These are phyloP conservation scores for Monascus purpureus DNA, from an alignment of 495 filamentous ascomycete species.

Conservation along the genomic window DNA sequence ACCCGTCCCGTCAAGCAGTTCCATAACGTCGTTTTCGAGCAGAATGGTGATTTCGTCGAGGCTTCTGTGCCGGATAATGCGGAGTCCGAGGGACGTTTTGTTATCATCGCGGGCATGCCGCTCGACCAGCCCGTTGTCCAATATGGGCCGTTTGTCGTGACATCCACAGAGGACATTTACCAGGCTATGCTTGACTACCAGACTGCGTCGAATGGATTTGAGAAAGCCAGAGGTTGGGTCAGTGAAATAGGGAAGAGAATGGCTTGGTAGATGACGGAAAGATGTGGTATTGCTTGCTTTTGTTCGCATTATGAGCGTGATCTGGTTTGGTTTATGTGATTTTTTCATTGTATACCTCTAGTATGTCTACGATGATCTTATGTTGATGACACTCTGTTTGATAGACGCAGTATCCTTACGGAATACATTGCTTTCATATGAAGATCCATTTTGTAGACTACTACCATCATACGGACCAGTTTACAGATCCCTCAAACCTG, in stretches of 20 bases:
- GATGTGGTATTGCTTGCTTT: constrained; percentile 1
- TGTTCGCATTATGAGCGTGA: constrained; percentile 3
- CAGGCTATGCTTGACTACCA: constrained; percentile 86
- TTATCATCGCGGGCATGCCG: constrained; percentile 74
- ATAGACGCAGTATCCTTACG: too few species aligned
- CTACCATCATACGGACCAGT: too few species aligned
- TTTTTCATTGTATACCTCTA: too few species aligned
- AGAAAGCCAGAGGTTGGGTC: constrained; percentile 67
- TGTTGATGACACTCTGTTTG: too few species aligned
- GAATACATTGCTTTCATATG: too few species aligned
- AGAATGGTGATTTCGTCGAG: constrained; percentile 57
- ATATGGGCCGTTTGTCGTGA: constrained; percentile 92
- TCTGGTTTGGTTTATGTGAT: background rate
- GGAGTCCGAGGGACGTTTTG: constrained; percentile 50
- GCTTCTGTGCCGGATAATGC: constrained; percentile 56
- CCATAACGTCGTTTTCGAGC: constrained; percentile 84
- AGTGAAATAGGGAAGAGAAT: constrained; percentile 92
- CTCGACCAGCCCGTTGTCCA: constrained; percentile 88
- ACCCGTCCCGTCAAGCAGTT: constrained; percentile 50
- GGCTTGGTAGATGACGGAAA: constrained; percentile 24
- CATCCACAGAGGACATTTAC: constrained; percentile 68
- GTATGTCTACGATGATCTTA: too few species aligned
- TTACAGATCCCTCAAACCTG: too few species aligned
- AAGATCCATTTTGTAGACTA: too few species aligned
- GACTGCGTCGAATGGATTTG: constrained; percentile 76